Conservation (phyloP, 2,329 filamentous ascomycete species). For the Pezicula carpinea region DNA sequence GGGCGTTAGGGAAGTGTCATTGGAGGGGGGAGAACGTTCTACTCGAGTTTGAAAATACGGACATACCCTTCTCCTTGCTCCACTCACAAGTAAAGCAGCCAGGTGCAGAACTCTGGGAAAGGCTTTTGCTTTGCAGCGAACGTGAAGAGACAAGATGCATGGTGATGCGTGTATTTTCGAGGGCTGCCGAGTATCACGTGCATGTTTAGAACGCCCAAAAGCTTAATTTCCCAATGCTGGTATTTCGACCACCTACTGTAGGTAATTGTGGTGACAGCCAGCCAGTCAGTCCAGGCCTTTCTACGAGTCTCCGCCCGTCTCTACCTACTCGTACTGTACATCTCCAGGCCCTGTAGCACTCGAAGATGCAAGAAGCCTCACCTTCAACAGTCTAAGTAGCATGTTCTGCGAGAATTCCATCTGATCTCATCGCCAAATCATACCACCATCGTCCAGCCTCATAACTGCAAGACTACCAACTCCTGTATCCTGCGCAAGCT, state of each 20-base stretch:
- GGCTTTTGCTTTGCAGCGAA: background rate
- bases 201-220: constrained; percentile 4
- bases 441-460: background rate
- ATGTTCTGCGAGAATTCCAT: background rate
- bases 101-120: too few relatives aligned
- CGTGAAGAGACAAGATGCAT: constrained; percentile 7
- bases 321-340: background rate
- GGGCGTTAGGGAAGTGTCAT: too few relatives aligned
- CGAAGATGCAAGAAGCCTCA: background rate
- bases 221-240: constrained; percentile 7
- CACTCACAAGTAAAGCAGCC: too few relatives aligned
- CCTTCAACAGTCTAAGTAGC: background rate
- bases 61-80: too few relatives aligned
- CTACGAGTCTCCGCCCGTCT: background rate
- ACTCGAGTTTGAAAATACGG: too few relatives aligned
- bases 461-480: background rate
- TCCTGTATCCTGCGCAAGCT: background rate
- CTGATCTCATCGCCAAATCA: background rate
- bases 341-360: too few relatives aligned
- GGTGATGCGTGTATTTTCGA: constrained; percentile 10
- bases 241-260: background rate
- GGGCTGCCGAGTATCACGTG: constrained; percentile 1
- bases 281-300: background rate
- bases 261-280: background rate
- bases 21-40: too few relatives aligned